Conservation (phyloP, 257 asterid species). For the Capsicum pubescens region DNA sequence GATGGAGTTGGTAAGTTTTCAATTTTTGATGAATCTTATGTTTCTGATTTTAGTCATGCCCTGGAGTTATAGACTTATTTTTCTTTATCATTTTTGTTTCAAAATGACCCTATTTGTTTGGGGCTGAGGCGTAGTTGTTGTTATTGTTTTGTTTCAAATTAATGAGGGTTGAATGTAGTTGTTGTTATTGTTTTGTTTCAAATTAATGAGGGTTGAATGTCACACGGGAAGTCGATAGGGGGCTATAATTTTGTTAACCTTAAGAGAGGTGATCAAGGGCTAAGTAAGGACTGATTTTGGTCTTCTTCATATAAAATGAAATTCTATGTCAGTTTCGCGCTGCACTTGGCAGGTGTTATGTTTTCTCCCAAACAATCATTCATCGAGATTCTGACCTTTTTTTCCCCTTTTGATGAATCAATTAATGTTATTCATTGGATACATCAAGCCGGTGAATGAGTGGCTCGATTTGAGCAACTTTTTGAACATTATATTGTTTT, state of each 20-base stretch:
- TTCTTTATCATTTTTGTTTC: background rate
- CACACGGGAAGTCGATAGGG: background rate
- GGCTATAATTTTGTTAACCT: background rate
- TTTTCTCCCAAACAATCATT: background rate
- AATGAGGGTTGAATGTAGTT: background rate
- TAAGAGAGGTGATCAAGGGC: background rate
- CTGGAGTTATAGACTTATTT: background rate
- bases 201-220: background rate
- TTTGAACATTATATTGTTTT: background rate
- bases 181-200: too few species aligned
- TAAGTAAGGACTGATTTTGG: background rate
- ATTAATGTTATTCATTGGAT: constrained; percentile 6
- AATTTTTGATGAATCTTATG: background rate
- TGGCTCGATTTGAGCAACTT: background rate
- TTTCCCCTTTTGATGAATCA: background rate
- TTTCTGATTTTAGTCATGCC: background rate
- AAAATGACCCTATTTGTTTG: too few species aligned
- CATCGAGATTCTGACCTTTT: background rate
- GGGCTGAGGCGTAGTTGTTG: too few species aligned
- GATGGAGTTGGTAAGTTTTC: background rate
- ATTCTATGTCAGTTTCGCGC: background rate
- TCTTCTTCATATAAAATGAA: background rate
- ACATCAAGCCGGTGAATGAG: background rate
- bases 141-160: too few species aligned
- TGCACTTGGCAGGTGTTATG: constrained; percentile 7